Base-by-base conservation (phyloP, 345 rosid species). In the Theobroma cacao region DNA sequence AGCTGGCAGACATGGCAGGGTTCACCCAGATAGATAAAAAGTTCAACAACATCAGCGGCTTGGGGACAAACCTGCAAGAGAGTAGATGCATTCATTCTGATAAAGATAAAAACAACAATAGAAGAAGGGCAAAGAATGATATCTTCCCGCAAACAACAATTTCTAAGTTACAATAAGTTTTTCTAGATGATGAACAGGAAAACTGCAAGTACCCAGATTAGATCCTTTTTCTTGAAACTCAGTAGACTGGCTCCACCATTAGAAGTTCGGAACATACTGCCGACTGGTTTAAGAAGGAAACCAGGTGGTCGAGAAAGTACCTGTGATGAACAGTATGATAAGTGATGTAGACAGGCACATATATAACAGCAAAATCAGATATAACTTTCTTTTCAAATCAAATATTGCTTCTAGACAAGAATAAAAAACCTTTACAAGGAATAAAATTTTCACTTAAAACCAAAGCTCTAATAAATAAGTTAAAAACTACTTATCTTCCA, bases 1-100 rank as follows among this genome's bases (percentile, higher is more conserved):
- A 94, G 94, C 88, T 96, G 95, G 77, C 97, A 94, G 74, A 91
- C 97, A 83, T 96, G 99, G 83, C 99, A 94, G 79, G 98, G 98
- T 82, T 96, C 98, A 72, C 92, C 86, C 69, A 96, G 97, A 86
- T 89, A 94, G 83, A 96, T 88, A 82, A 92, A 87, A 77, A 92
- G 84, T 79, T 96, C 99, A 82, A 94, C 91, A 79, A 89, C 85
- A 86, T 94, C 99, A 31, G 93, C 88, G 72, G 87, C 94, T 82
- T 91, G 96, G 53, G 92, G 91, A 80, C 95, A 94, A 79, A 96
- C 90, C 98, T 96, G 94, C 79, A 77, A 77, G 34, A 79, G 69
- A 69, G 34, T 69, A 15, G 47, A 72, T 31, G 59, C 74, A 45
- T 30, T 50, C 33, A 60, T 38, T 53, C 59, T 36, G 3, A 14